phyloP scores from a whole-genome alignment of 352 stramenopile genomes.

The Phytophthora cryptogea region DNA sequence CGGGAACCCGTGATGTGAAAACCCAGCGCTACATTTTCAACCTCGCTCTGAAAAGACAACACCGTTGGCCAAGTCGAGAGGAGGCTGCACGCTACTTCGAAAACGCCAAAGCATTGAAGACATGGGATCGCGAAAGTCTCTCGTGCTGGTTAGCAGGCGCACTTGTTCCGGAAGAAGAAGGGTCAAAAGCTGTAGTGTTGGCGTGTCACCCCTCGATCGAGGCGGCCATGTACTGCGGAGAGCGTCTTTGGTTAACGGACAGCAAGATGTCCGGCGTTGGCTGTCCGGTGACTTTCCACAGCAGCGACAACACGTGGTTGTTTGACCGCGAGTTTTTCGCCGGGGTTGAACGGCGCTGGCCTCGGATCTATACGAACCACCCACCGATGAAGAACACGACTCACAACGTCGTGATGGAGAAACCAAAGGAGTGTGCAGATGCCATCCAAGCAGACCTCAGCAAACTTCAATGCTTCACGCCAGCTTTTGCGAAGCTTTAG shows the following conservation, averaged over 20 bases:
- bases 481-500: slow-evolving; percentile 5
- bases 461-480: slow-evolving; percentile 8
- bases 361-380: slow-evolving; percentile 18
- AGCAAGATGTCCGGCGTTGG: slow-evolving; percentile 15
- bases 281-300: slow-evolving; percentile 34
- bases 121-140: slow-evolving; percentile 39
- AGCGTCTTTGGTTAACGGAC: slow-evolving; percentile 19
- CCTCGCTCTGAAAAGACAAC: slow-evolving; percentile 3
- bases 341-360: slow-evolving; percentile 7
- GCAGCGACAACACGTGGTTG: slow-evolving; percentile 11
- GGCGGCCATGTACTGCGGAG: slow-evolving; percentile 25
- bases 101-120: slow-evolving; percentile 27
- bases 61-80: slow-evolving; percentile 1
- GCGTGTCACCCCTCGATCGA: slow-evolving; percentile 28
- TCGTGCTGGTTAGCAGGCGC: slow-evolving; percentile 32
- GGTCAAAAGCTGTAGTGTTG: slow-evolving; percentile 18
- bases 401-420: slow-evolving; percentile 23
- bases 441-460: slow-evolving; percentile 3
- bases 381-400: slow-evolving; percentile 12
- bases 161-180: slow-evolving; percentile 25
- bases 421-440: slow-evolving; percentile 11
- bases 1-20: slow-evolving; percentile 2
- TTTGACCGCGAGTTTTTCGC: slow-evolving; percentile 5
- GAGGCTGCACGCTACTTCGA: slow-evolving; percentile 18
- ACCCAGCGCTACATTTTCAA: slow-evolving; percentile 15